Conservation (phyloP, 768 basidiomycete genomes). For the Leucocoprinus leucothites region DNA sequence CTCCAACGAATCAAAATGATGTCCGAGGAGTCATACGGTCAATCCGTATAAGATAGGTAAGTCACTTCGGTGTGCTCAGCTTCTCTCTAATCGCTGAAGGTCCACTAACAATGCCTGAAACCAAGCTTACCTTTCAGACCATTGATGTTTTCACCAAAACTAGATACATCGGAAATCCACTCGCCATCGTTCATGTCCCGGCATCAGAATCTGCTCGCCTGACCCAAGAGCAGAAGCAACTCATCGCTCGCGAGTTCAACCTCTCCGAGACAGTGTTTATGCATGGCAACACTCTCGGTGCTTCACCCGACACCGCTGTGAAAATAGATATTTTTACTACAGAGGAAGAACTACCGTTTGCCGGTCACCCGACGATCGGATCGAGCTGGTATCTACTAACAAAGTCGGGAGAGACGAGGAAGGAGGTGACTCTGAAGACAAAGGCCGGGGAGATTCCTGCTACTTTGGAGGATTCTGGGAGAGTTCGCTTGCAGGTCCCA, state of each 20-base stretch:
- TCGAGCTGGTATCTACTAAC: slow-evolving; percentile 40
- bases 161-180: slow-evolving; percentile 40
- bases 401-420: slow-evolving; percentile 10
- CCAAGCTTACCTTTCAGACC: slow-evolving; percentile 20
- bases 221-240: slow-evolving; percentile 37
- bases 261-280: slow-evolving; percentile 47
- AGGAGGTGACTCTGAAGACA: slow-evolving; percentile 29
- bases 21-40: too few species aligned
- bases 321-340: slow-evolving; percentile 41
- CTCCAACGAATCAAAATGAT: too few species aligned
- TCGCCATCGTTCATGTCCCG: slow-evolving; percentile 40
- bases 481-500: slow-evolving; percentile 35
- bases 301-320: slow-evolving; percentile 19
- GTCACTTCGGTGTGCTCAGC: too few species aligned
- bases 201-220: slow-evolving; percentile 17
- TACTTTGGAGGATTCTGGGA: slow-evolving; percentile 18
- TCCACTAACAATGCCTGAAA: background rate
- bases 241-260: slow-evolving; percentile 46
- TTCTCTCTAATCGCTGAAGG: too few species aligned
- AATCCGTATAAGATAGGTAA: too few species aligned
- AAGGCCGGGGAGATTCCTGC: slow-evolving; percentile 43
- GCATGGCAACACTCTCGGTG: slow-evolving; percentile 22
- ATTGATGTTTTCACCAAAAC: slow-evolving; percentile 43
- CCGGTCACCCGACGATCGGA: slow-evolving; percentile 44
- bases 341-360: slow-evolving; percentile 38